phyloP scores from a whole-genome alignment of 202 grass and related monocot species.

The Carex sylvatica region DNA sequence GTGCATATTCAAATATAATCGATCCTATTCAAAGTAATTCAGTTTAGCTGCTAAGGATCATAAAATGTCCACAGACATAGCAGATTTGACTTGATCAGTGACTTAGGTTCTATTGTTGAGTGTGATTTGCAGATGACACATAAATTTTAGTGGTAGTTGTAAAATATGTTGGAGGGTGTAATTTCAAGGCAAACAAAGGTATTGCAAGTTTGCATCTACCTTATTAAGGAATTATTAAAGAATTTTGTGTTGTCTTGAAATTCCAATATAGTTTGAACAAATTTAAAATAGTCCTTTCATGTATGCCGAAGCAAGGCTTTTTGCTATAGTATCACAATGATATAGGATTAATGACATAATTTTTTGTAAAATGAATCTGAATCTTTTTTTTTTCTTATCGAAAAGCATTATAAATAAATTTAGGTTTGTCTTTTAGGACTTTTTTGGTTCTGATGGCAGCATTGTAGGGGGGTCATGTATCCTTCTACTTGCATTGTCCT shows the following conservation, averaged over 20 bases:
- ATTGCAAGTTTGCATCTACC: not conserved
- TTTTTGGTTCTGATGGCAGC: not conserved
- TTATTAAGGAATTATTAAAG: not conserved
- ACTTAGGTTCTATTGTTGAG: not conserved
- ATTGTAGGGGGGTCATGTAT: not conserved
- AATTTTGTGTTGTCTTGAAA: not conserved
- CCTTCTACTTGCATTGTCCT: constrained; percentile 1
- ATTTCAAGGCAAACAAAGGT: not conserved
- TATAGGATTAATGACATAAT: not conserved
- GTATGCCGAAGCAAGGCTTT: not conserved
- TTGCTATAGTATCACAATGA: not conserved
- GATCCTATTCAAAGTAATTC: not conserved
- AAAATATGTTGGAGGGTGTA: not conserved
- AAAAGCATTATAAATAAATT: not conserved
- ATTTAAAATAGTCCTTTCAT: not conserved
- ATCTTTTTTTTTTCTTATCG: not conserved
- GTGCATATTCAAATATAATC: not conserved
- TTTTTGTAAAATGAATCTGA: not conserved
- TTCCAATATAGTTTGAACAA: not conserved
- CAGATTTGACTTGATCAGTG: not conserved
- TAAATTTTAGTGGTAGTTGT: not conserved
- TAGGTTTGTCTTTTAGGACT: not conserved
- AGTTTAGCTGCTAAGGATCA: constrained; percentile 5
- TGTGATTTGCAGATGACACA: not conserved
- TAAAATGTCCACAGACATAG: not conserved